These are phyloP conservation scores for Acanthamoeba triangularis DNA, from an alignment of 208 protist species.

Conservation along the genomic window DNA sequence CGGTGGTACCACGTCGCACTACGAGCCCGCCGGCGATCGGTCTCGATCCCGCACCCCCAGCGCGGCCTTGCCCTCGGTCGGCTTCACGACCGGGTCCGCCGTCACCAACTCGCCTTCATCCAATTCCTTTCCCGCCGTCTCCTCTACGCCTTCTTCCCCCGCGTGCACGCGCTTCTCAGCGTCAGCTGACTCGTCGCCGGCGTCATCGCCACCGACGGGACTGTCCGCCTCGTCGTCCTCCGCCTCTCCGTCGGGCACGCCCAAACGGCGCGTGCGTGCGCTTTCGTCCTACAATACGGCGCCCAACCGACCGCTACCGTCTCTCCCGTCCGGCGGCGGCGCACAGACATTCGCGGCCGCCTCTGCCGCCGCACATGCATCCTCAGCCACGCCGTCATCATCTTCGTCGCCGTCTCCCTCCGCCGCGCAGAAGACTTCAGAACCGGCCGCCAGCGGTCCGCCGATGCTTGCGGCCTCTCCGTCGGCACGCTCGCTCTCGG, in stretches of 20 bases:
- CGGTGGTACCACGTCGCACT: background rate
- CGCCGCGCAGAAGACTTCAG: background rate
- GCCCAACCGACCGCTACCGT: constrained; percentile 11
- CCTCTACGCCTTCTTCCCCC: background rate
- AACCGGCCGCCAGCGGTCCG: background rate
- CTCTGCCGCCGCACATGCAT: background rate
- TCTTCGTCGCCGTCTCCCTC: background rate
- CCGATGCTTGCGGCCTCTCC: background rate
- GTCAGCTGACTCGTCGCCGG: background rate
- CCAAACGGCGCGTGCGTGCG: background rate
- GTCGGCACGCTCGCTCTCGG: background rate
- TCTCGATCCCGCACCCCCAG: background rate
- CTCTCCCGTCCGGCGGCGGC: background rate
- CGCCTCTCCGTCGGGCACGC: background rate
- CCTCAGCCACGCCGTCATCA: background rate
- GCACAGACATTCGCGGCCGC: constrained; percentile 4
- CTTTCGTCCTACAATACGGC: constrained; percentile 22
- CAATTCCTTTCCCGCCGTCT: background rate
- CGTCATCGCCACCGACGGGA: background rate
- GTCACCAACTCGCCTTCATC: background rate
- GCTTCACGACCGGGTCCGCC: background rate
- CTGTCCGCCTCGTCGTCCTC: background rate
- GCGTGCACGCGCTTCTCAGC: background rate
- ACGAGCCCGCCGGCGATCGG: background rate
- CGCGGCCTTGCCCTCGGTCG: background rate